Evolutionary conservation across 495 filamentous ascomycete genomes (phyloP).

Genomic region (Penicillium turbatum): DNA sequence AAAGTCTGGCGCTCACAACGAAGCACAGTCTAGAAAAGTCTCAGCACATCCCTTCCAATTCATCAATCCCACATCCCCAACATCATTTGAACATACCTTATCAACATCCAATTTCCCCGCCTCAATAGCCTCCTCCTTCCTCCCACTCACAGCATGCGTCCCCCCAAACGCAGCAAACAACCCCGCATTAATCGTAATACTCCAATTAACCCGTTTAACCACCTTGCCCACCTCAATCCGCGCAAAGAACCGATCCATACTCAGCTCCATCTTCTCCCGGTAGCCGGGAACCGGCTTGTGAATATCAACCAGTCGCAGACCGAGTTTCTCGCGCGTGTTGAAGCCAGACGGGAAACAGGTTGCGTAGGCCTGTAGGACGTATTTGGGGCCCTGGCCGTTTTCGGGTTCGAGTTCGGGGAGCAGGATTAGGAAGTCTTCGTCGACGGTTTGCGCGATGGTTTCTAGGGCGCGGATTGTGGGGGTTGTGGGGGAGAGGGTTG

Average conservation of each 20-base stretch:
- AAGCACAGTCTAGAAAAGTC: conserved; percentile 44
- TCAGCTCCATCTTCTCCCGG: conserved; percentile 61
- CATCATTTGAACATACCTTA: conserved; percentile 29
- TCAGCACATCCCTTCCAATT: not conserved
- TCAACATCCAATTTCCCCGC: conserved; percentile 47
- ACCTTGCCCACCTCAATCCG: conserved; percentile 36
- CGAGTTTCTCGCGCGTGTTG: conserved; percentile 59
- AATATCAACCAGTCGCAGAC: conserved; percentile 57
- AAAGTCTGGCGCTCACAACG: conserved; percentile 75
- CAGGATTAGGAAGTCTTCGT: conserved; percentile 67
- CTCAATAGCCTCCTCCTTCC: conserved; percentile 38
- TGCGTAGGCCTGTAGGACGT: conserved; percentile 62
- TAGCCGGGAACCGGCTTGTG: conserved; percentile 70
- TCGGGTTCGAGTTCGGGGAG: conserved; percentile 40
- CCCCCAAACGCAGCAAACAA: conserved; percentile 52
- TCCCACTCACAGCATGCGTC: conserved; percentile 37
- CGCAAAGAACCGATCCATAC: conserved; percentile 75
- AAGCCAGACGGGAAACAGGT: conserved; percentile 74
- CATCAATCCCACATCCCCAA: not conserved
- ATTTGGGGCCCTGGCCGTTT: conserved; percentile 28
- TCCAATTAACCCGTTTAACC: conserved; percentile 55
- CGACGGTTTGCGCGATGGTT: conserved; percentile 17
- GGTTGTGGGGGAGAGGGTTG: conserved; percentile 20
- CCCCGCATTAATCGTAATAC: conserved; percentile 51
- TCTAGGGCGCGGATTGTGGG: conserved; percentile 18